phyloP scores from a whole-genome alignment of 225 moss, liverwort and hornwort species.

The Lunularia cruciata region DNA sequence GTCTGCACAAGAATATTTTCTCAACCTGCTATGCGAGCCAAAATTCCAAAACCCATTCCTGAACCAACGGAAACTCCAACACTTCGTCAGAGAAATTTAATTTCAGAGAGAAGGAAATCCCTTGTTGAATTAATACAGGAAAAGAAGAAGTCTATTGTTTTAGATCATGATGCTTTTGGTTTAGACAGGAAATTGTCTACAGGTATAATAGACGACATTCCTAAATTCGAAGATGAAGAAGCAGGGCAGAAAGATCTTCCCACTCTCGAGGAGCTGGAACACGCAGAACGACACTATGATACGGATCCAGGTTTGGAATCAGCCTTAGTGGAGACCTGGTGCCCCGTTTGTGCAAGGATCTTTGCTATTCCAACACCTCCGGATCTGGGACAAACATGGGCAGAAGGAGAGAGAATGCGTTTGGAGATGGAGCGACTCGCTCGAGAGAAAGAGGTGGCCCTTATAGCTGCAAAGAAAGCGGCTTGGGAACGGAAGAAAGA shows the following conservation, averaged over 20 bases:
- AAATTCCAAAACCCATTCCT: not conserved
- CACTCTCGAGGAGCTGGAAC: slow-evolving; percentile 11
- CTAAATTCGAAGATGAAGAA: not conserved
- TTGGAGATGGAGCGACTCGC: slow-evolving; percentile 33
- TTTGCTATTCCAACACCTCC: slow-evolving; percentile 33
- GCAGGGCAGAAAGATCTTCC: not conserved
- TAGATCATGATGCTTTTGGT: slow-evolving; percentile 13
- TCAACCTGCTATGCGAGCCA: slow-evolving; percentile 21
- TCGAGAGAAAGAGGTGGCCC: slow-evolving; percentile 26
- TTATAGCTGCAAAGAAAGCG: slow-evolving; percentile 37
- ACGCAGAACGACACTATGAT: slow-evolving; percentile 19
- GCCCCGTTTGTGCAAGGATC: slow-evolving; percentile 36
- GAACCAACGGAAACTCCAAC: slow-evolving; percentile 11
- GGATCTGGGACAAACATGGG: slow-evolving; percentile 27
- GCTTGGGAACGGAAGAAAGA: slow-evolving; percentile 32
- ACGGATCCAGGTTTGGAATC: slow-evolving; percentile 29
- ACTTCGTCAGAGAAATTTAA: not conserved
- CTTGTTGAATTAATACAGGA: slow-evolving; percentile 10
- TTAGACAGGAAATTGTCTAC: not conserved
- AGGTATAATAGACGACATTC: not conserved
- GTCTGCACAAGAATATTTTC: slow-evolving; percentile 30
- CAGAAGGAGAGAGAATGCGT: slow-evolving; percentile 36
- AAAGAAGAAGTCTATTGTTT: slow-evolving; percentile 2
- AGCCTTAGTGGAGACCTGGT: slow-evolving; percentile 40
- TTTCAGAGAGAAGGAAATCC: slow-evolving; percentile 10